Evolutionary conservation across 1,284 basidiomycete species (phyloP).

Genomic region (Tylopilus orsonianus): DNA sequence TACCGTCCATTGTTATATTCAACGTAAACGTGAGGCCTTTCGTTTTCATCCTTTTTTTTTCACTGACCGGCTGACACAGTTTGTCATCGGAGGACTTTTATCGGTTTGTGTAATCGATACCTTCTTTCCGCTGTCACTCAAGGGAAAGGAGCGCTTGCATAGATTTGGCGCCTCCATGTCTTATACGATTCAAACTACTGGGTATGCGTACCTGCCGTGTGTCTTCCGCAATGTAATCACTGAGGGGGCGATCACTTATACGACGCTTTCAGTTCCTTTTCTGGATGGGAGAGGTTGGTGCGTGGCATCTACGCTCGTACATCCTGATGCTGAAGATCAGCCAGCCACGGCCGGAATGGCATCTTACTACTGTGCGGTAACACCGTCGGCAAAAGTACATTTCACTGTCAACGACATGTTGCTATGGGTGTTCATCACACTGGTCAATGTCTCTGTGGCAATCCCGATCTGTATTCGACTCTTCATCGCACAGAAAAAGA

Average conservation of each 20-base stretch:
- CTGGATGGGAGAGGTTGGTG: slow-evolving; percentile 19
- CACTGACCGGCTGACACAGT: slow-evolving; percentile 13
- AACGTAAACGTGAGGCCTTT: slow-evolving; percentile 11
- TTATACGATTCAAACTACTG: slow-evolving; percentile 12
- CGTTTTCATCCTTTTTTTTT: background rate
- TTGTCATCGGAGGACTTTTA: slow-evolving; percentile 13
- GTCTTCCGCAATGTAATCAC: background rate
- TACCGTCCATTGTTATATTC: slow-evolving; percentile 10
- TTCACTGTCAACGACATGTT: slow-evolving; percentile 1
- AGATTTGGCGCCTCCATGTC: slow-evolving; percentile 28
- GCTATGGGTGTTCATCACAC: slow-evolving; percentile 17
- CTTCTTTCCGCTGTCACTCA: background rate
- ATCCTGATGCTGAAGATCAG: background rate
- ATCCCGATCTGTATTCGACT: slow-evolving; percentile 19
- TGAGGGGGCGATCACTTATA: background rate
- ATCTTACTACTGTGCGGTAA: background rate
- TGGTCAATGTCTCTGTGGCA: slow-evolving; percentile 17
- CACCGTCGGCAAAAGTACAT: background rate
- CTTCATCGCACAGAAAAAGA: slow-evolving; percentile 13
- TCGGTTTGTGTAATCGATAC: slow-evolving; percentile 13
- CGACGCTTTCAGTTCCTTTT: slow-evolving; percentile 5
- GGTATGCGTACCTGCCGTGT: slow-evolving; percentile 22
- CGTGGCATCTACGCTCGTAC: background rate
- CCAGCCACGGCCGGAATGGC: slow-evolving; percentile 4
- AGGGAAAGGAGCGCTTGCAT: background rate